These are phyloP conservation scores for Trichoderma sp. DNA, from an alignment of 2,329 filamentous ascomycete species.

Conservation along the genomic window DNA sequence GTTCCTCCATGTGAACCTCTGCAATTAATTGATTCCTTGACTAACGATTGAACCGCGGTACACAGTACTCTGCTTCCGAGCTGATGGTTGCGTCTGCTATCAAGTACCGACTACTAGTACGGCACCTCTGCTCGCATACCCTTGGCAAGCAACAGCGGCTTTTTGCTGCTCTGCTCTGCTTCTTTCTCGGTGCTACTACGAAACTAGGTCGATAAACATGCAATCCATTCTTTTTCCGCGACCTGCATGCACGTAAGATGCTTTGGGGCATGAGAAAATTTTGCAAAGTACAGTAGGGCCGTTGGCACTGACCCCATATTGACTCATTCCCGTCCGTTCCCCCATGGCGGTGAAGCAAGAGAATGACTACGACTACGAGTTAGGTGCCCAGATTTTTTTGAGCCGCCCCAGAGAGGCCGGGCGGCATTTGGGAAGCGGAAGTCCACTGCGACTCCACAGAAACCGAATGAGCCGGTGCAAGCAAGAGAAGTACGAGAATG, in stretches of 20 bases:
- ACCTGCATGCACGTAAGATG: not conserved
- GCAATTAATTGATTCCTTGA: not conserved
- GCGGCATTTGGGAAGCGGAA: not conserved
- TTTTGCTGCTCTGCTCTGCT: not conserved
- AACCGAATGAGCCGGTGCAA: conserved; percentile 6
- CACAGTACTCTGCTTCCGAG: not conserved
- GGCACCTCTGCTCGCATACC: not conserved
- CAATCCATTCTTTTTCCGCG: not conserved
- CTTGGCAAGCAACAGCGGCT: not conserved
- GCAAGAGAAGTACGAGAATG: not conserved
- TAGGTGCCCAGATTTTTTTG: not conserved
- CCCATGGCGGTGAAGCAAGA: not conserved
- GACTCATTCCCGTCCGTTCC: not conserved
- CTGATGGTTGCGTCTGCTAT: not conserved
- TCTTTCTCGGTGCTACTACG: not conserved
- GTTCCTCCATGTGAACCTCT: not conserved
- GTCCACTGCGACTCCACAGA: not conserved
- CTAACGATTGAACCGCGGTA: not conserved
- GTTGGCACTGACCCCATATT: conserved; percentile 5
- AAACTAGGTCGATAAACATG: not conserved
- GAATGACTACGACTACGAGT: not conserved
- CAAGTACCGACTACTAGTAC: conserved; percentile 7
- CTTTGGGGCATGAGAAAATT: conserved; percentile 4
- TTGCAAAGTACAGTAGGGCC: not conserved
- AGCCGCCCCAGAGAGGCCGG: not conserved